Evolutionary conservation across 441 rosid genomes (phyloP).

Genomic region (Jatropha podagrica): DNA sequence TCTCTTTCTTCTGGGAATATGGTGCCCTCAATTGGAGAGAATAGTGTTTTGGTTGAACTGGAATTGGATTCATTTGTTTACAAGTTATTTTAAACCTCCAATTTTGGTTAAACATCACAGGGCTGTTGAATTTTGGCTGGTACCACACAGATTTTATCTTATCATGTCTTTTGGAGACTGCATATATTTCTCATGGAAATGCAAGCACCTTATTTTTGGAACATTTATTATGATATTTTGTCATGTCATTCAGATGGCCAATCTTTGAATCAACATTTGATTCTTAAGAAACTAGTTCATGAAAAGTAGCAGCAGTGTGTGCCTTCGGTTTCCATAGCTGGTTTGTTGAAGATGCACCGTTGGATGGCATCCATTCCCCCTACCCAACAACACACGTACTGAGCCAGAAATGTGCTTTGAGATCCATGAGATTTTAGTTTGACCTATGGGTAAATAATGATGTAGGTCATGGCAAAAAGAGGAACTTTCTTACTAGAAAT

Average conservation of each 20-base stretch:
- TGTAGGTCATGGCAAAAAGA: not conserved
- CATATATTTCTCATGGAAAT: not conserved
- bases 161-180: not conserved
- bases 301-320: not conserved
- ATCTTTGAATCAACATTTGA: not conserved
- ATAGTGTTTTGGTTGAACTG: no score
- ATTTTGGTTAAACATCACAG: no score
- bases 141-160: not conserved
- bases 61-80: no score
- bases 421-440: not conserved
- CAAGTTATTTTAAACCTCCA: no score
- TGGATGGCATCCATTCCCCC: not conserved
- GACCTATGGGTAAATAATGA: not conserved
- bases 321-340: not conserved
- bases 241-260: not conserved
- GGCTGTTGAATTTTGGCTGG: no score
- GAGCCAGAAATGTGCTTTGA: not conserved
- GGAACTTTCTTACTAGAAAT: not conserved
- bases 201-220: not conserved
- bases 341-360: not conserved
- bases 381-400: not conserved
- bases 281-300: conserved; percentile 7
- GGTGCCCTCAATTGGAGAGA: no score
- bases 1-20: no score
- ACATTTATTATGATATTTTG: not conserved